phyloP scores from a whole-genome alignment of 192 early-diverging fungal species.

The Lunasporangiospora selenospora region DNA sequence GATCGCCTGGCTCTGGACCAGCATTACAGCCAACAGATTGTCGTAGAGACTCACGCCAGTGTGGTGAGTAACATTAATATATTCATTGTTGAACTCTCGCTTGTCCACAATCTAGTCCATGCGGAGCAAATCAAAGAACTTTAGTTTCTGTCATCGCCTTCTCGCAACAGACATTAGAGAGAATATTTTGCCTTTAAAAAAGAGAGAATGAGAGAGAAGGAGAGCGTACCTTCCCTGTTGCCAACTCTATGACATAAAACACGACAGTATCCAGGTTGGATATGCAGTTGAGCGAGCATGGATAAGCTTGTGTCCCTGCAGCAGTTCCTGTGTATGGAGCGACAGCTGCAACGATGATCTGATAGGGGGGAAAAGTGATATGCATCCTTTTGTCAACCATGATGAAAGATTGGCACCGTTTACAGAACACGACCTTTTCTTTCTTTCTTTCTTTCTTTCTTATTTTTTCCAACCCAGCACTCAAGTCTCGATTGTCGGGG shows the following conservation, averaged over 20 bases:
- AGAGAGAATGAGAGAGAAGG: neutral
- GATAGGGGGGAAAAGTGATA: too few species aligned
- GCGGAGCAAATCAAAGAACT: neutral
- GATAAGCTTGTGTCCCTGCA: constrained; percentile 45
- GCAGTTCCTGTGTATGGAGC: constrained; percentile 44
- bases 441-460: too few species aligned
- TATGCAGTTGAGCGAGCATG: constrained; percentile 58
- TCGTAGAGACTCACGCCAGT: constrained; percentile 71
- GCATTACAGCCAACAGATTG: constrained; percentile 68
- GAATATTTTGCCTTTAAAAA: neutral
- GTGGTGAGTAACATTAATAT: constrained; percentile 69
- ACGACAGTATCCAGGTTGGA: constrained; percentile 65
- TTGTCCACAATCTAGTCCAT: constrained; percentile 59
- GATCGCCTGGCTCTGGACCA: constrained; percentile 75
- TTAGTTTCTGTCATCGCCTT: neutral
- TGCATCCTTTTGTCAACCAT: too few species aligned
- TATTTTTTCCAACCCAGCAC: too few species aligned
- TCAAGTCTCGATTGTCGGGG: too few species aligned
- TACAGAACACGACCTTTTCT: too few species aligned
- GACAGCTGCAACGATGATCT: constrained; percentile 70
- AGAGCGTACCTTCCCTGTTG: constrained; percentile 59
- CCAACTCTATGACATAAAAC: constrained; percentile 68
- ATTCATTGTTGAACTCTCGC: constrained; percentile 62
- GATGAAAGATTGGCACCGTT: too few species aligned
- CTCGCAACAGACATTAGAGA: too few species aligned